These are phyloP conservation scores for Gnomoniopsis sp. DNA, from an alignment of 2,329 filamentous ascomycete species.

Conservation along the genomic window DNA sequence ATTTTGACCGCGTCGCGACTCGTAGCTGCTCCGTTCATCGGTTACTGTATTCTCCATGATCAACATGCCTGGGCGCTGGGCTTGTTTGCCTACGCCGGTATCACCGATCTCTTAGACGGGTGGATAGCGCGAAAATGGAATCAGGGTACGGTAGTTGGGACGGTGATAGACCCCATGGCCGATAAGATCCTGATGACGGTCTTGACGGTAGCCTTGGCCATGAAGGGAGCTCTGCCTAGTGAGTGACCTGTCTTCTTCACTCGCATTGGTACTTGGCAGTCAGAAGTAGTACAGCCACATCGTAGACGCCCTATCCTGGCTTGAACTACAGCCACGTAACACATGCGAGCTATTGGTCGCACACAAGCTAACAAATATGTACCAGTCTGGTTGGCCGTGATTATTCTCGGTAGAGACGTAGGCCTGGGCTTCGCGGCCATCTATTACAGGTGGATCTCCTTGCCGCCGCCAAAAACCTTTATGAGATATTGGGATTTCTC, in stretches of 20 bases:
- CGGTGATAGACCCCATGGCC: conserved; percentile 93
- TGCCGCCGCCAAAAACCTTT: conserved; percentile 92
- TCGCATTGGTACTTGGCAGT: background rate
- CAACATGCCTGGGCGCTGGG: conserved; percentile 74
- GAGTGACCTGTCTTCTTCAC: conserved; percentile 30
- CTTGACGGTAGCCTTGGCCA: conserved; percentile 77
- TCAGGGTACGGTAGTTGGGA: conserved; percentile 88
- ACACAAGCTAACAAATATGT: conserved; percentile 1
- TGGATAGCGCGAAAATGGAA: conserved; percentile 89
- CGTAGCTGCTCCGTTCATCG: conserved; percentile 76
- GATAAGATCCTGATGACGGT: conserved; percentile 97
- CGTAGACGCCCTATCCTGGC: background rate
- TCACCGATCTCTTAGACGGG: conserved; percentile 90
- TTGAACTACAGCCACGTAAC: too few species aligned
- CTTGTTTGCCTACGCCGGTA: conserved; percentile 86
- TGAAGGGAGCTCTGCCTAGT: conserved; percentile 80
- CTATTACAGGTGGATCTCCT: conserved; percentile 92
- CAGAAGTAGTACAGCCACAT: background rate
- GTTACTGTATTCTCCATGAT: conserved; percentile 84
- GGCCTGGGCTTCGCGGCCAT: conserved; percentile 81
- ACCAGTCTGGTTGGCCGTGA: conserved; percentile 77
- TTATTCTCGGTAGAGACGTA: conserved; percentile 87
- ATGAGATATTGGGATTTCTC: conserved; percentile 96
- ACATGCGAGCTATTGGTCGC: background rate
- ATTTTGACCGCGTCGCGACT: conserved; percentile 85